Percentiles rank a stretch among this genome's conserved stretches.
Evolutionary conservation across 2,329 filamentous ascomycete species (phyloP).

Genomic region (Microdochium trichocladiopsis): DNA sequence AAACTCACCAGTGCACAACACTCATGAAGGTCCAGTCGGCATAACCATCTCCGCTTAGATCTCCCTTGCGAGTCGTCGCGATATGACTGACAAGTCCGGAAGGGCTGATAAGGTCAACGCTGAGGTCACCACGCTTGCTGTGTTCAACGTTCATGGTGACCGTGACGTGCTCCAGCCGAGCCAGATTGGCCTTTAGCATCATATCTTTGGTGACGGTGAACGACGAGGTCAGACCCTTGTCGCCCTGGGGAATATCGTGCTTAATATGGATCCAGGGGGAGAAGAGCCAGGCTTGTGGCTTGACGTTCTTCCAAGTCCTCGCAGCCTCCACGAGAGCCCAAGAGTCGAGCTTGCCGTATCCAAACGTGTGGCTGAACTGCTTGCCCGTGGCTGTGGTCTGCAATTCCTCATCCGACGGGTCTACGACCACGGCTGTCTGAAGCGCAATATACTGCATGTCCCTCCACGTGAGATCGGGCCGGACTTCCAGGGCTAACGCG

Average conservation of each 20-base stretch:
- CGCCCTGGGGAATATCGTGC: conserved; percentile 76
- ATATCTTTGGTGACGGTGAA: conserved; percentile 79
- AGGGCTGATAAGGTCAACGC: conserved; percentile 85
- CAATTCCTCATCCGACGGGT: conserved; percentile 68
- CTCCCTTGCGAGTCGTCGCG: conserved; percentile 64
- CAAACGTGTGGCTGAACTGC: conserved; percentile 89
- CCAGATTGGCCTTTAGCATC: conserved; percentile 76
- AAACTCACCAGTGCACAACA: conserved; percentile 81
- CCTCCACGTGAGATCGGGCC: conserved; percentile 85
- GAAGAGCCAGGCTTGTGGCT: conserved; percentile 91
- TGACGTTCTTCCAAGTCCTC: conserved; percentile 79
- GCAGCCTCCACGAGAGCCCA: conserved; percentile 79
- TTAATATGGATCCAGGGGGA: conserved; percentile 93
- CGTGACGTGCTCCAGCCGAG: conserved; percentile 86
- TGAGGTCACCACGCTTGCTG: conserved; percentile 79
- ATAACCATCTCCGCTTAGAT: conserved; percentile 65
- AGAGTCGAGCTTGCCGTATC: conserved; percentile 91
- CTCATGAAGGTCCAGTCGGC: conserved; percentile 99
- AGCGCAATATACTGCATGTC: conserved; percentile 90
- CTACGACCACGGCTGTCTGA: conserved; percentile 74
- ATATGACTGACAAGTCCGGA: conserved; percentile 76
- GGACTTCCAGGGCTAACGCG: conserved; percentile 76
- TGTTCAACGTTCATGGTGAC: conserved; percentile 96
- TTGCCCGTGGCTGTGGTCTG: conserved; percentile 74
- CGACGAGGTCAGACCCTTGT: conserved; percentile 68